Base-by-base conservation (phyloP, 1,284 basidiomycete genomes). In the Puccinia horiana region DNA sequence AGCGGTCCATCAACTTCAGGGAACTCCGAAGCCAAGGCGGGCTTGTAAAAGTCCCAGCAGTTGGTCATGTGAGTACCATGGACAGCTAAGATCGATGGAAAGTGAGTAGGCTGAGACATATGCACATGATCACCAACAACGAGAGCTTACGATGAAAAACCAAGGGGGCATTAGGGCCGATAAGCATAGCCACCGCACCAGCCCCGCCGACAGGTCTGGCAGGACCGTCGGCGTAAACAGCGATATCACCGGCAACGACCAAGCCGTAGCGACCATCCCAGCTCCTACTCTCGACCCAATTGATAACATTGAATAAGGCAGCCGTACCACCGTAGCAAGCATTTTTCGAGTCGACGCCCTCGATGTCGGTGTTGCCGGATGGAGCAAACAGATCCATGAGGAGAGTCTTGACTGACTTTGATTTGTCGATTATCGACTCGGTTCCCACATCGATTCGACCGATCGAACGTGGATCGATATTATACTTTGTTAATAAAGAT, bases 381-480 rank as follows among this genome's bases (percentile, higher is more conserved):
- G 90, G 90, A 67, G 92, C 92, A 86, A 99, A 99, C 85, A 99
- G 92, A 88, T 98, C 94, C 96, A 99, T 99, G 84, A 99, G 91
- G 82, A 95, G 92, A 4, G 97, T 98, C 89, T 99, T 99, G 88
- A 96, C 95, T 40, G 96, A 94, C 89, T 99, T 99, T 83, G 95
- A 96, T 90, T 99, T 99, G 91, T 99, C 96, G 85, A 99, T 98
- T 89, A 99, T 94, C 77, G 97, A 98, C 88, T 99, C 97, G 44
- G 97, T 99, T 83, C 96, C 96, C 85, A 99, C 95, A 85, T 99
- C 96, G 83, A 99, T 91, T 85, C 96, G 95, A 83, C 96, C 96
- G 87, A 99, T 96, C 82, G 93, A 94, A 86, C 91, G 92, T 83
- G 96, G 96, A 90, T 98, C 95, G 86, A 99, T 91, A 89, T 95